Base-by-base conservation (phyloP, 306 rosid genomes). In the Lathyrus sativus region DNA sequence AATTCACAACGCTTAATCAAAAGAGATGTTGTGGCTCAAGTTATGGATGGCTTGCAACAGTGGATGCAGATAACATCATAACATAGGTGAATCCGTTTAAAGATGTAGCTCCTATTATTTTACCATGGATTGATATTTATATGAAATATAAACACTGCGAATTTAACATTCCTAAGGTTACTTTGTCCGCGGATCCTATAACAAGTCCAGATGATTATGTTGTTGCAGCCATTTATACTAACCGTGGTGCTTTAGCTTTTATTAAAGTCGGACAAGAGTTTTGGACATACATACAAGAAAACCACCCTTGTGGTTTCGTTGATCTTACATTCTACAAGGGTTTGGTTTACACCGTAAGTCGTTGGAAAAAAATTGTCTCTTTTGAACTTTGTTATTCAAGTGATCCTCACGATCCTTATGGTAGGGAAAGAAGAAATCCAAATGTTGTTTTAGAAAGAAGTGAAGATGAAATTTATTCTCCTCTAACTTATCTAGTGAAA, bases 181-280 rank as follows among this genome's bases (percentile, higher is more conserved):
- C n/a, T n/a, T n/a, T n/a, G n/a, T n/a, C n/a, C n/a, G n/a, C n/a
- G n/a, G n/a, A n/a, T n/a, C n/a, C n/a, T n/a, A n/a, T n/a, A n/a
- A n/a, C n/a, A n/a, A n/a, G n/a, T n/a, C n/a, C n/a, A n/a, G n/a
- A n/a, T n/a, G n/a, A n/a, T n/a, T n/a, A n/a, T n/a, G n/a, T n/a
- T n/a, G n/a, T n/a, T n/a, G n/a, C n/a, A n/a, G n/a, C n/a, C n/a
- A n/a, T n/a, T n/a, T n/a, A n/a, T n/a, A n/a, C n/a, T n/a, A n/a
- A n/a, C n/a, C n/a, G n/a, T n/a, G 0, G 15, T 1, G 3, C 6
- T 19, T 31, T 62, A 2, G 67, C 67, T 62, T 62, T 62, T 10
- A 62, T 39, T 6, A 62, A 41, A 41, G 49, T 51, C 1, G 67
- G 67, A 18, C 67, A 62, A 62, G 28, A 58, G 13, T 14, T 58